These are phyloP conservation scores for Trichocladium uniseriatum DNA, from an alignment of 495 filamentous ascomycete species.

Conservation along the genomic window DNA sequence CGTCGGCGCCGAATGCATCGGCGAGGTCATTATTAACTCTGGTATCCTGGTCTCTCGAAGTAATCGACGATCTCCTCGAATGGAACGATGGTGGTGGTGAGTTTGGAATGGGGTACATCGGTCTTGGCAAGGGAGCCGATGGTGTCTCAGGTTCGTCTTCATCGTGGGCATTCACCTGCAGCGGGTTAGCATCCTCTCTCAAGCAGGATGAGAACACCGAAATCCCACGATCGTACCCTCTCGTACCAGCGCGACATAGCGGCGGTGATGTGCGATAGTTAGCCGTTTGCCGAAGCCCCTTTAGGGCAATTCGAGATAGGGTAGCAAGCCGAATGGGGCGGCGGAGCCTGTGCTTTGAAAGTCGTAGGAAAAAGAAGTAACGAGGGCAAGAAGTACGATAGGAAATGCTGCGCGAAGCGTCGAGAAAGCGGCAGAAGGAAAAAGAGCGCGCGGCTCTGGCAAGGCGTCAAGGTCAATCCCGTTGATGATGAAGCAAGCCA, in stretches of 20 bases:
- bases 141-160: constrained; percentile 37
- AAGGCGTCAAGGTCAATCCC: no score
- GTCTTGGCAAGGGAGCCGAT: constrained; percentile 21
- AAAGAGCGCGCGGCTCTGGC: no score
- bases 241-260: constrained; percentile 83
- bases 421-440: no score
- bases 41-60: constrained; percentile 39
- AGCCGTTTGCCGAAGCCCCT: background rate
- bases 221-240: constrained; percentile 71
- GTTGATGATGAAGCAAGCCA: no score
- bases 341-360: no score
- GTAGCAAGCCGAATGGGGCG: constrained; percentile 1
- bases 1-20: constrained; percentile 80
- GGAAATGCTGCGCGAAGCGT: background rate
- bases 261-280: constrained; percentile 4
- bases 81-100: constrained; percentile 94
- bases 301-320: constrained; percentile 1
- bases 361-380: constrained; percentile 3
- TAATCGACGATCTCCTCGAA: constrained; percentile 62
- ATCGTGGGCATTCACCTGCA: constrained; percentile 41
- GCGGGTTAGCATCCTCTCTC: no score
- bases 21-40: constrained; percentile 64
- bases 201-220: no score
- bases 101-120: constrained; percentile 48
- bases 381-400: constrained; percentile 10